Conservation (phyloP, 2,329 filamentous ascomycete genomes). For the Esteya vermicola region DNA sequence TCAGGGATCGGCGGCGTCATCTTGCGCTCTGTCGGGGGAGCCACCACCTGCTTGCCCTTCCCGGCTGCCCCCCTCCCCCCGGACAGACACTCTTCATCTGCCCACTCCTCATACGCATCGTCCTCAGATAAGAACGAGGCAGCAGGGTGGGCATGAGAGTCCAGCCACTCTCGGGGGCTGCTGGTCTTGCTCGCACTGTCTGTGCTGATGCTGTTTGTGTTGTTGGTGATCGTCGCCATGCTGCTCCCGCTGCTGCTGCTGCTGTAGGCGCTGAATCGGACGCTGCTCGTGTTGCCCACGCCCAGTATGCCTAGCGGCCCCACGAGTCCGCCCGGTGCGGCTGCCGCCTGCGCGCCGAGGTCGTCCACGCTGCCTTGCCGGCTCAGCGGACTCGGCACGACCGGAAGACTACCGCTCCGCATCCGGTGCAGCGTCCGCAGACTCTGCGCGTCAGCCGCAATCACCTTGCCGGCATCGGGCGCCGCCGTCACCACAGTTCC, state of each 20-base stretch:
- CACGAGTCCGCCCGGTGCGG: too few relatives aligned
- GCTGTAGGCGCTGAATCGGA: too few relatives aligned
- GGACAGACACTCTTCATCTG: too few relatives aligned
- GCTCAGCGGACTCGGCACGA: constrained; percentile 32
- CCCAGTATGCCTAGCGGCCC: too few relatives aligned
- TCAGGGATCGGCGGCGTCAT: constrained; percentile 48
- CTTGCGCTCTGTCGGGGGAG: constrained; percentile 22
- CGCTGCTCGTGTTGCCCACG: too few relatives aligned
- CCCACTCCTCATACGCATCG: too few relatives aligned
- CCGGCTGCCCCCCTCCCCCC: too few relatives aligned
- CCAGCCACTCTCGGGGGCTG: background rate
- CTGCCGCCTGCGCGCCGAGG: constrained; percentile 16
- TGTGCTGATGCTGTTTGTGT: background rate
- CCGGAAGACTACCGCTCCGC: constrained; percentile 40
- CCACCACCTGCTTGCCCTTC: background rate
- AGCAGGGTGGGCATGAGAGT: too few relatives aligned
- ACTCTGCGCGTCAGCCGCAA: constrained; percentile 35
- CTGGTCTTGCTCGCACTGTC: too few relatives aligned
- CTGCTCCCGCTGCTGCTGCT: too few relatives aligned
- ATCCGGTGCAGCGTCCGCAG: constrained; percentile 36
- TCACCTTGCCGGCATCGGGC: constrained; percentile 51
- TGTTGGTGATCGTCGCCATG: background rate
- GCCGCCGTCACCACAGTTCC: constrained; percentile 60
- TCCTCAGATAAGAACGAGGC: too few relatives aligned
- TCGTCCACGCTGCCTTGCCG: constrained; percentile 36